Conservation (phyloP, 179 eudicot species). For the Sideroxylon spinosum region DNA sequence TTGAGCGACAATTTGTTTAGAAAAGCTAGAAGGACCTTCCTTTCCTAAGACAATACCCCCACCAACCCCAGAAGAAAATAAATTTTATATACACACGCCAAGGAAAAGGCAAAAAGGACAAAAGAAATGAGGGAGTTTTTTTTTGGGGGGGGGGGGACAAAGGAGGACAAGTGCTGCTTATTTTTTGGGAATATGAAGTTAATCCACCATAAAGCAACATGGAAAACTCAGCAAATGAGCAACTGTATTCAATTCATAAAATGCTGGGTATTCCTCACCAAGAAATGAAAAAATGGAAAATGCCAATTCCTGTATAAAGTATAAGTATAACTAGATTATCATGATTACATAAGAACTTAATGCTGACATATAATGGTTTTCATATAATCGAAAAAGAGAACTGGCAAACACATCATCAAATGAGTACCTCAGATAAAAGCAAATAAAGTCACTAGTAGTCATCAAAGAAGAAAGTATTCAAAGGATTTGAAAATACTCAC, state of each 20-base stretch:
- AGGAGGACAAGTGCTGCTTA: too few relatives aligned
- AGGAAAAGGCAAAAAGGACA: too few relatives aligned
- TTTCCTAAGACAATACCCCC: too few relatives aligned
- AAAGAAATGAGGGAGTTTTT: too few relatives aligned
- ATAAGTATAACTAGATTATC: not conserved
- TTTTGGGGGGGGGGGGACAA: too few relatives aligned
- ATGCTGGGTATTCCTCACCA: not conserved
- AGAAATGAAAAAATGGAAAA: not conserved
- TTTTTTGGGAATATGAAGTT: not conserved
- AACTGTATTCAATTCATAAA: not conserved
- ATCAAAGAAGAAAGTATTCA: not conserved
- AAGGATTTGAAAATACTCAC: constrained; percentile 36
- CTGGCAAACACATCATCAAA: not conserved
- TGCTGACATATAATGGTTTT: not conserved
- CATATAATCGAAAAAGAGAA: not conserved
- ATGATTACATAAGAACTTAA: not conserved
- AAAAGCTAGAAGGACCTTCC: too few relatives aligned
- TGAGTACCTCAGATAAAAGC: not conserved
- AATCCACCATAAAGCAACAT: not conserved
- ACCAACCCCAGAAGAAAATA: too few relatives aligned
- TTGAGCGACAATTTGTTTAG: too few relatives aligned
- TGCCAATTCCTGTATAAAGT: not conserved
- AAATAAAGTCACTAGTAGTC: not conserved
- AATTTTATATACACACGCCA: too few relatives aligned
- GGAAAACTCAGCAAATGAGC: not conserved